Base-by-base conservation (phyloP, 2,329 filamentous ascomycete genomes). In the Fusarium agapanthi region DNA sequence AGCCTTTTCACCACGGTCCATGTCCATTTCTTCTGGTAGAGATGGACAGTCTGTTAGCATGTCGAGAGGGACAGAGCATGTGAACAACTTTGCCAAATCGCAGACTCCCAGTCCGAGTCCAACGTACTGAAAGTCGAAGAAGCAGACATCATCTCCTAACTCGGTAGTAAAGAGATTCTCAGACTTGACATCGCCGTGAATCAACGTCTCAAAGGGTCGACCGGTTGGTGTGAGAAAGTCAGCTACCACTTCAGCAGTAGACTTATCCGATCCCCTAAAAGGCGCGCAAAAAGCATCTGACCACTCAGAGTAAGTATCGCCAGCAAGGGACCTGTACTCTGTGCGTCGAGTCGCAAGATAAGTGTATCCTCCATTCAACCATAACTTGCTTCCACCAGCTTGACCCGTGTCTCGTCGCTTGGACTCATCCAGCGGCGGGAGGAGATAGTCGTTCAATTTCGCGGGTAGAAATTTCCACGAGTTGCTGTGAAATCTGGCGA, bases 121-220 rank as follows among this genome's bases (percentile, higher is more conserved):
- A 0, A 88, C 86, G 72, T 93, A 93, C 73, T 93, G 91, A 62
- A 93, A 93, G 76, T 93, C 91, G 74, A 90, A 92, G 70, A 93
- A 90, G 1, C 88, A 90, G 4, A 90, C 89, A 7, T 81, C 66
- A 5, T 86, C 79, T 2, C 88, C 89, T 0, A 77, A 71, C 0
- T 75, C 64, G 0, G 82, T 89, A 1, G 88, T 88, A 75, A 92
- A 92, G 12, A 92, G 83, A 65, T 93, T 93, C 72, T 92, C 90
- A 0, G 88, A 90, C 78, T 93, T 93, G 57, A 92, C 90, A 63
- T 93, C 91, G 13, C 91, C 91, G 74, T 93, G 91, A 13, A 93
- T 88, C 22, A 89, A 84, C 0, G 90, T 90, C 70, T 91, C 84
- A 3, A 84, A 82, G 0, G 80, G 62, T 20, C 84, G 78, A 13